These are phyloP conservation scores for Candida railenensis DNA, from an alignment of 805 yeast species.

Conservation along the genomic window DNA sequence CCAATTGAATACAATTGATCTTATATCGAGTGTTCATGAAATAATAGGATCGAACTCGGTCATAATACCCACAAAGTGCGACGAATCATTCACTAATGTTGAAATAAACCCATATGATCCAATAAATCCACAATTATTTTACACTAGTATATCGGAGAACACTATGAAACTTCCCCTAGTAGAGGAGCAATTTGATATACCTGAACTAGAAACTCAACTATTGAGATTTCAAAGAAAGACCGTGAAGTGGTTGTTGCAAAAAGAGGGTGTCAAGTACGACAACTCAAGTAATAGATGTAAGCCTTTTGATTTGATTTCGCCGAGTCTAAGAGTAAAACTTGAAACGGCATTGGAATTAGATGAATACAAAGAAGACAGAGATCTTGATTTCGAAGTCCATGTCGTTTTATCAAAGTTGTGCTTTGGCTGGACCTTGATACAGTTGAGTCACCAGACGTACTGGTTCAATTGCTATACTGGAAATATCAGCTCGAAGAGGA, in stretches of 20 bases:
- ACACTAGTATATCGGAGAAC: constrained; percentile 47
- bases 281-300: constrained; percentile 20
- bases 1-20: neutral
- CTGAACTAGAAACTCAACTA: constrained; percentile 43
- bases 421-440: constrained; percentile 51
- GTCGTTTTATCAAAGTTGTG: constrained; percentile 39
- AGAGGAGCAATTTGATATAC: constrained; percentile 27
- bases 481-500: constrained; percentile 35
- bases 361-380: neutral
- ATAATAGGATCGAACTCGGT: neutral
- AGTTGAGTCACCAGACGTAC: constrained; percentile 10
- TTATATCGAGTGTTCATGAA: neutral
- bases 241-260: constrained; percentile 53
- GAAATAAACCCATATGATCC: constrained; percentile 14
- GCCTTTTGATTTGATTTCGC: constrained; percentile 12
- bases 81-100: neutral
- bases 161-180: constrained; percentile 29
- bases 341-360: neutral
- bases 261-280: constrained; percentile 46
- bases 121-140: constrained; percentile 42
- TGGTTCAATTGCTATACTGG: constrained; percentile 57
- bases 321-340: constrained; percentile 3
- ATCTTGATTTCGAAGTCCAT: constrained; percentile 22
- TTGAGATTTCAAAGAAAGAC: constrained; percentile 54
- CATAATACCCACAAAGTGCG: neutral